Percentiles rank a stretch among this genome's conserved stretches.
Conservation (phyloP, 306 rosid genomes). For the Chamaecrista fasciculata region DNA sequence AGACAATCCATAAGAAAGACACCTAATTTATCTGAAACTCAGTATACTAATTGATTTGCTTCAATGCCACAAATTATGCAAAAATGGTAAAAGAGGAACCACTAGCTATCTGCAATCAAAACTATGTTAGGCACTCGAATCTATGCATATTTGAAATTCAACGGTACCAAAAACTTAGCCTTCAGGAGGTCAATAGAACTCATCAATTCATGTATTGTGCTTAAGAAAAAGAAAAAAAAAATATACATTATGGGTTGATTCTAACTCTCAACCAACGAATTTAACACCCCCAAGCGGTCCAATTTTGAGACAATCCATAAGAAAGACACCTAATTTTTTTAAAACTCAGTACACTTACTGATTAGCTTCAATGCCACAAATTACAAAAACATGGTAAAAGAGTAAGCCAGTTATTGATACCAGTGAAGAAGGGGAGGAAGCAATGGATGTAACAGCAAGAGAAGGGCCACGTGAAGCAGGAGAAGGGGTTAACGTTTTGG, state of each 20-base stretch:
- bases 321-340: no score
- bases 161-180: not conserved
- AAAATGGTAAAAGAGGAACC: no score
- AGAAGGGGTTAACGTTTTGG: conserved; percentile 66
- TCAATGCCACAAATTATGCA: not conserved
- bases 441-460: conserved; percentile 63
- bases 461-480: conserved; percentile 53
- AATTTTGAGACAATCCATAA: no score
- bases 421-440: conserved; percentile 59
- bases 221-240: not conserved
- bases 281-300: no score
- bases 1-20: no score
- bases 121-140: not conserved
- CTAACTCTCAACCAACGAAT: not conserved
- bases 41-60: not conserved
- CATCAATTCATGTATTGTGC: not conserved
- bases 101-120: conserved; percentile 61
- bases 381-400: not conserved
- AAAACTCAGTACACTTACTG: no score
- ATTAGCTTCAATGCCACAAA: not conserved
- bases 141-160: not conserved
- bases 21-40: no score
- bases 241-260: not conserved
- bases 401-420: conserved; percentile 23
- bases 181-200: no score